These are phyloP conservation scores for Collybiopsis confluens DNA, from an alignment of 768 basidiomycete species.

Conservation along the genomic window DNA sequence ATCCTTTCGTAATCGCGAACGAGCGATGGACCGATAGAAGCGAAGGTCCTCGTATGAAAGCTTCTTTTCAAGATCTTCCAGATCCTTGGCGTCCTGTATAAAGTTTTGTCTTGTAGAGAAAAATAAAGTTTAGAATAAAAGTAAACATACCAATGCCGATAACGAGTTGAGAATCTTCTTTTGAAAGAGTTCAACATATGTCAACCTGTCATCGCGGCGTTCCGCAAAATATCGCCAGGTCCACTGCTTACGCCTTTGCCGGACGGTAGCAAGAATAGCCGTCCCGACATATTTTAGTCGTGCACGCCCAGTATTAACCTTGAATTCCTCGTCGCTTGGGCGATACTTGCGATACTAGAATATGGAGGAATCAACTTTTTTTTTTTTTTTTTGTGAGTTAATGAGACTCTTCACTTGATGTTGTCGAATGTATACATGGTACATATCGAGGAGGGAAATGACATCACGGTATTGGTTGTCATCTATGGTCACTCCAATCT, in stretches of 20 bases:
- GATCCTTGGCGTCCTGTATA: conserved; percentile 42
- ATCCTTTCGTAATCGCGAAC: conserved; percentile 85
- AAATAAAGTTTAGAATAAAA: neutral
- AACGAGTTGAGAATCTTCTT: conserved; percentile 58
- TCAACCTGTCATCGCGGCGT: conserved; percentile 81
- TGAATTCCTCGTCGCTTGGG: conserved; percentile 58
- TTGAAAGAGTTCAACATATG: conserved; percentile 83
- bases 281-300: conserved; percentile 73
- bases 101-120: neutral
- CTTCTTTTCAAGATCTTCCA: conserved; percentile 73
- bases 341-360: conserved; percentile 87
- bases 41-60: conserved; percentile 92
- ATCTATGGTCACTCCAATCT: conserved; percentile 89
- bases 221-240: conserved; percentile 89
- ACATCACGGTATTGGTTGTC: conserved; percentile 92
- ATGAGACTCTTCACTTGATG: conserved; percentile 75
- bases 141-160: conserved; percentile 40
- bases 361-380: too few relatives aligned
- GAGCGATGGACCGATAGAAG: conserved; percentile 94
- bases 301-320: conserved; percentile 57
- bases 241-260: conserved; percentile 81
- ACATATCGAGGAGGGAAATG: conserved; percentile 92
- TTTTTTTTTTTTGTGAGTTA: too few relatives aligned
- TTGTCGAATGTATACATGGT: conserved; percentile 88
- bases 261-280: conserved; percentile 80